Base-by-base conservation (phyloP, 2,329 filamentous ascomycete genomes). In the Alternaria sp. region DNA sequence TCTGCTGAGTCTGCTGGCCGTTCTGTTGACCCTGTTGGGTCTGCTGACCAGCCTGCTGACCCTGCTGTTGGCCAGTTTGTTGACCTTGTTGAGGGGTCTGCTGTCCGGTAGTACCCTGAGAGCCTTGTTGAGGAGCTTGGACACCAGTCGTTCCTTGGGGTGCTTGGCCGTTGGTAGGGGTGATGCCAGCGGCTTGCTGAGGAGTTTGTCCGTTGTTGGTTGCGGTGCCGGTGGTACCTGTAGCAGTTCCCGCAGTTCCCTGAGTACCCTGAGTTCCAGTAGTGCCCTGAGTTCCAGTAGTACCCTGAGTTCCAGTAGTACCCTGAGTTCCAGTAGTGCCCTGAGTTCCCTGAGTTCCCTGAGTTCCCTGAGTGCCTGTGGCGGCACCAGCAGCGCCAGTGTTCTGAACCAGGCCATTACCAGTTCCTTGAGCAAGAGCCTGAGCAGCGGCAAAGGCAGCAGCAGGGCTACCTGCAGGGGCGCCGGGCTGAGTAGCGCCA, bases 361-460 rank as follows among this genome's bases (percentile, higher is more conserved):
- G 36, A 11, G 36, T 39, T 8, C 36, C 38, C 44, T 34, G 59
- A 28, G 49, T 58, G 3, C 48, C 64, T 46, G 57, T 56, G 38
- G 53, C 52, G 6, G 59, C 52, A 36, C 60, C 52, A 38, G 49
- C 54, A 39, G 56, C 67, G 41, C 65, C 66, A 41, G 48, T 51
- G 24, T 67, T 64, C 55, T 65, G 57, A 22, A 75, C 70, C 44
- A 62, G 59, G 12, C 74, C 74, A 30, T 75, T 76, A 26, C 74
- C 74, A 20, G 64, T 67, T 30, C 73, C 73, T n/a, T 61, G 43
- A 22, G 68, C 67, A 44, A 77, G 70, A 20, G 70, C 62, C 53
- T 67, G 55, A 18, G 71, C 72, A 18, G 74, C 74, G 36, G 64
- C 65, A 39, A 76, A 75, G 41, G 74, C 74, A 38, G 69, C 69